Evolutionary conservation across 1,284 basidiomycete species (phyloP).

Genomic region (Sanguinoderma infundibulare): DNA sequence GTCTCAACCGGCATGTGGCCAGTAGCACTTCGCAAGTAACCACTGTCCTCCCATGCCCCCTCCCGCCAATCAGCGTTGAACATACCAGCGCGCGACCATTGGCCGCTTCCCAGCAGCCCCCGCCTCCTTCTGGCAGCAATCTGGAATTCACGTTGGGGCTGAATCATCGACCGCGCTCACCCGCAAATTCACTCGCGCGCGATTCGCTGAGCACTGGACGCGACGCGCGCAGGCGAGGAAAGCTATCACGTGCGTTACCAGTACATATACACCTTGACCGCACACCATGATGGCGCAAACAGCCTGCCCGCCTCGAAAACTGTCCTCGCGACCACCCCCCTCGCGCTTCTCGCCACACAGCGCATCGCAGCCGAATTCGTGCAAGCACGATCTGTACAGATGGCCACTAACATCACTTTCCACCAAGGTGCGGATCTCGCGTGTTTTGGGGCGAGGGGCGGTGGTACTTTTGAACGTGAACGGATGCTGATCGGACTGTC

Average conservation of each 20-base stretch:
- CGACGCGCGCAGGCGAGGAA: conserved; percentile 3
- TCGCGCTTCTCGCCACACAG: not conserved
- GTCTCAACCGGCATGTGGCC: conserved; percentile 10
- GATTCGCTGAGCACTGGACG: conserved; percentile 19
- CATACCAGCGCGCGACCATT: conserved; percentile 23
- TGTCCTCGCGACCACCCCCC: not conserved
- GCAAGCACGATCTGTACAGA: conserved; percentile 32
- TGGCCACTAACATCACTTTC: conserved; percentile 91
- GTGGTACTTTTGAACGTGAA: not conserved
- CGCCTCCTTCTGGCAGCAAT: conserved; percentile 8
- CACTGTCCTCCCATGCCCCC: conserved; percentile 3
- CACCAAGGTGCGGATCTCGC: conserved; percentile 53
- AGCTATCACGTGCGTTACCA: conserved; percentile 23
- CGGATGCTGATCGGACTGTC: not conserved
- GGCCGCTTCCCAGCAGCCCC: conserved; percentile 1
- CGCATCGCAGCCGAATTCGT: not conserved
- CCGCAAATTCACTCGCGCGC: conserved; percentile 12
- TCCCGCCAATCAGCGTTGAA: not conserved
- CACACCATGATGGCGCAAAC: conserved; percentile 27
- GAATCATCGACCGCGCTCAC: conserved; percentile 20
- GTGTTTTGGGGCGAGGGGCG: not conserved
- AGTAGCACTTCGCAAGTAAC: conserved; percentile 20
- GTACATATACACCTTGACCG: conserved; percentile 21
- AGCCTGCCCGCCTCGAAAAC: not conserved
- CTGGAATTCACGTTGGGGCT: conserved; percentile 24